Conservation (phyloP, 495 filamentous ascomycete genomes). For the Amniculicola lignicola region DNA sequence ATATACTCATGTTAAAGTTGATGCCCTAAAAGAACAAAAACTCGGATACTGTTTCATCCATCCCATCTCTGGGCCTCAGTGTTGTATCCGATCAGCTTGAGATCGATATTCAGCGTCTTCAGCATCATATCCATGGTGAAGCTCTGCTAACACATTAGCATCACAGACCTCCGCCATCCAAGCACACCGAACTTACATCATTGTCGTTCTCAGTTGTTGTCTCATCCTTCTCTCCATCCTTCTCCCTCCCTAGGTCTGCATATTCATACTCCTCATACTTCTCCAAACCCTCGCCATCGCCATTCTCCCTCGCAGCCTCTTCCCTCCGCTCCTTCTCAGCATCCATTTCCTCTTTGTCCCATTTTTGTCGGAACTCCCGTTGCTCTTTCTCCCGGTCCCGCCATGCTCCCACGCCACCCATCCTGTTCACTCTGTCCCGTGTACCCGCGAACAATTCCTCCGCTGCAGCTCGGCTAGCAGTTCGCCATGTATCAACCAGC, state of each 20-base stretch:
- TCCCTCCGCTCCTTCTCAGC: slow-evolving; percentile 39
- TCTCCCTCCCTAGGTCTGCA: slow-evolving; percentile 10
- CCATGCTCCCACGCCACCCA: slow-evolving; percentile 60
- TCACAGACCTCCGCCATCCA: neutral
- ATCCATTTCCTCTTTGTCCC: slow-evolving; percentile 37
- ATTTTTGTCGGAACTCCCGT: slow-evolving; percentile 39
- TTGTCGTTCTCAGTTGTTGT: slow-evolving; percentile 33
- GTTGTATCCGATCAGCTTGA: slow-evolving; percentile 63
- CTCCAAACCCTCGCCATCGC: slow-evolving; percentile 14
- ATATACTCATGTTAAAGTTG: no score
- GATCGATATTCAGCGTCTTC: slow-evolving; percentile 62
- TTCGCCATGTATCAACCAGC: slow-evolving; percentile 47
- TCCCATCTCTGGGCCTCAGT: slow-evolving; percentile 53
- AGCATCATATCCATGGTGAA: slow-evolving; percentile 76
- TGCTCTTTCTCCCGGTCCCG: slow-evolving; percentile 47
- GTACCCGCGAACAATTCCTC: slow-evolving; percentile 49
- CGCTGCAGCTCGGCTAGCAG: slow-evolving; percentile 45
- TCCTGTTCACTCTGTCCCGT: slow-evolving; percentile 49
- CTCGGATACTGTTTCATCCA: no score
- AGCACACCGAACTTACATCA: slow-evolving; percentile 39
- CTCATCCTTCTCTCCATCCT: slow-evolving; percentile 21
- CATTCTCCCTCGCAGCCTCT: slow-evolving; percentile 43
- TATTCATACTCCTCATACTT: slow-evolving; percentile 30
- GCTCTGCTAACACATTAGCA: slow-evolving; percentile 11
- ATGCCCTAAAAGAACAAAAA: no score